A percentile compares a stretch with the other conserved stretches of the same genome.
phyloP scores from a whole-genome alignment of 1,284 basidiomycete genomes.

The Apiotrichum porosum region DNA sequence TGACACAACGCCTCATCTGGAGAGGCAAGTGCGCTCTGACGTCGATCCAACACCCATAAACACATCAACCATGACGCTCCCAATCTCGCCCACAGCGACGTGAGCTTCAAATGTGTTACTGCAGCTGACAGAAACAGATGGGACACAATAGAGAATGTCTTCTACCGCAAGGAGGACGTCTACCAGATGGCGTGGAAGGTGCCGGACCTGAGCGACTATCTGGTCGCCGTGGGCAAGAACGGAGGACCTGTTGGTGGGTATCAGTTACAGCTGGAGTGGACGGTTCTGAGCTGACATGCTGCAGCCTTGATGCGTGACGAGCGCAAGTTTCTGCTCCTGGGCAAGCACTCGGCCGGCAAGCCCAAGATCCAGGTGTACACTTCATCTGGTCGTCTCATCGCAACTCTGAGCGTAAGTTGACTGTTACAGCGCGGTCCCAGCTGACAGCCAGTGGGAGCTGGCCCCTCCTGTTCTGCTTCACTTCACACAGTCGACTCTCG shows the following conservation, averaged over 20 bases:
- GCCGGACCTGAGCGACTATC: constrained; percentile 72
- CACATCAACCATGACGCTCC: constrained; percentile 15
- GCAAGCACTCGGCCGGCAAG: constrained; percentile 62
- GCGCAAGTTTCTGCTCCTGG: constrained; percentile 70
- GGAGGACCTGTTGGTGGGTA: constrained; percentile 77
- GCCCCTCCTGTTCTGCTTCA: constrained; percentile 36
- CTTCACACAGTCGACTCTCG: constrained; percentile 60
- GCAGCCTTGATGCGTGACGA: constrained; percentile 82
- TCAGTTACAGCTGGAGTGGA: neutral
- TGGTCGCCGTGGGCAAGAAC: constrained; percentile 73
- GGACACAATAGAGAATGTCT: constrained; percentile 50
- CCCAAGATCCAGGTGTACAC: constrained; percentile 56
- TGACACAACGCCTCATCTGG: too few relatives aligned
- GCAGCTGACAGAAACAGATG: constrained; percentile 29
- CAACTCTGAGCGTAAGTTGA: constrained; percentile 48
- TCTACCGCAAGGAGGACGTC: constrained; percentile 64
- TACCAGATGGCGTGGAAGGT: constrained; percentile 79
- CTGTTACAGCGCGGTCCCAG: neutral
- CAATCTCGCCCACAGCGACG: constrained; percentile 21
- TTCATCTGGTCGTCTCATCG: constrained; percentile 45
- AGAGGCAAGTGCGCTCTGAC: too few relatives aligned
- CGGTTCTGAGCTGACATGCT: neutral
- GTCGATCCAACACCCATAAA: too few relatives aligned
- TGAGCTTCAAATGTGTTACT: constrained; percentile 1
- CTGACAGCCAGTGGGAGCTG: constrained; percentile 38